Percentiles rank a stretch among this genome's conserved stretches.
Evolutionary conservation across 352 stramenopile genomes (phyloP).

Genomic region (Phytopythium mirpurense): DNA sequence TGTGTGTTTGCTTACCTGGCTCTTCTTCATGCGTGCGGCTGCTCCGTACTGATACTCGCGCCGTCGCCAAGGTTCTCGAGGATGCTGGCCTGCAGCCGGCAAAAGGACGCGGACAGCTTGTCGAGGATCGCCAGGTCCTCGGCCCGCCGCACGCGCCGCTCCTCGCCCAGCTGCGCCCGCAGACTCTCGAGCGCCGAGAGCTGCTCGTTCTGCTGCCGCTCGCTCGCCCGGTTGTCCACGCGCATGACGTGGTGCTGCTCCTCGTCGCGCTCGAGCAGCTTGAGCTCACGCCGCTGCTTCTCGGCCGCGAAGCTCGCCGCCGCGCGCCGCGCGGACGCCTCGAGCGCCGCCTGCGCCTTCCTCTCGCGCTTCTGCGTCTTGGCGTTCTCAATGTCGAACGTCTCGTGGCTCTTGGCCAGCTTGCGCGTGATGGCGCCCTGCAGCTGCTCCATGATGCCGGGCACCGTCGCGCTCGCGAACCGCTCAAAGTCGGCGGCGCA

Average conservation of each 20-base stretch:
- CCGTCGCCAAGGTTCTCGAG: constrained; percentile 75
- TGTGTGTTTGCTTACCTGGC: no score
- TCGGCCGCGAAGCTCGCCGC: constrained; percentile 66
- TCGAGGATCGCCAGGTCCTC: constrained; percentile 81
- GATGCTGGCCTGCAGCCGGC: constrained; percentile 73
- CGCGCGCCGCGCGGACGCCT: constrained; percentile 57
- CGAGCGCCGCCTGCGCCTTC: constrained; percentile 75
- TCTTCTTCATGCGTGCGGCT: no score
- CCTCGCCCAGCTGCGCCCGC: constrained; percentile 40
- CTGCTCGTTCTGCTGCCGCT: constrained; percentile 38
- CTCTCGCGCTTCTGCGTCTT: constrained; percentile 90
- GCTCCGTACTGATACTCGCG: constrained; percentile 10
- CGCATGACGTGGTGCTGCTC: constrained; percentile 63
- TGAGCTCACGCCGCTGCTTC: constrained; percentile 40
- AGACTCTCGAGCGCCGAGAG: constrained; percentile 51
- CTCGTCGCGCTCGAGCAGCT: constrained; percentile 61
- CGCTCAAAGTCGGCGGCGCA: constrained; percentile 44
- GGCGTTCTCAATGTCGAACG: constrained; percentile 91
- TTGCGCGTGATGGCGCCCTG: constrained; percentile 85
- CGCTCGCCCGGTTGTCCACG: constrained; percentile 50
- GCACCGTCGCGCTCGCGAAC: constrained; percentile 85
- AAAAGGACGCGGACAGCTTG: constrained; percentile 71
- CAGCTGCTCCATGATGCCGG: constrained; percentile 83
- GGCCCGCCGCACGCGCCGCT: constrained; percentile 40
- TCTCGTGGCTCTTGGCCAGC: constrained; percentile 88